phyloP scores from a whole-genome alignment of 2,329 filamentous ascomycete species.

The Colletotrichum sp. region DNA sequence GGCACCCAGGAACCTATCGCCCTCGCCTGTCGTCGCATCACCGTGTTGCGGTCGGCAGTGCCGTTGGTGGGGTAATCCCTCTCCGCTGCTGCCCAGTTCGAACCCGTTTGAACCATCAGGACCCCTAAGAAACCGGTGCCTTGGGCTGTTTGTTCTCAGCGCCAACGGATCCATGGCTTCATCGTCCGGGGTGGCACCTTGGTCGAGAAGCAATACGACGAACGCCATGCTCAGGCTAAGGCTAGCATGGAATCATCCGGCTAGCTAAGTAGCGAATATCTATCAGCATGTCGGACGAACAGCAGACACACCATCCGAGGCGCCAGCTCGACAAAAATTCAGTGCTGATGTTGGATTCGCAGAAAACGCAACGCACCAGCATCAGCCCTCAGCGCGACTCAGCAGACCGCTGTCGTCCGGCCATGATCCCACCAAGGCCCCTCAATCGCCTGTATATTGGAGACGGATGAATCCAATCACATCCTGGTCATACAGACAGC shows the following conservation, averaged over 20 bases:
- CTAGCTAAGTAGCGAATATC: not conserved
- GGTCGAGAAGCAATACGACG: not conserved
- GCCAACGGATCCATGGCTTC: not conserved
- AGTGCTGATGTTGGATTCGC: not conserved
- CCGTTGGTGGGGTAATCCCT: slow-evolving; percentile 5
- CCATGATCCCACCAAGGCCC: slow-evolving; percentile 7
- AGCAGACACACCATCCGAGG: not conserved
- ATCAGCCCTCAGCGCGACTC: not conserved
- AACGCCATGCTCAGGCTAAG: not conserved
- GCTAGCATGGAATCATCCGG: not conserved
- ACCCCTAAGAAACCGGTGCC: not conserved
- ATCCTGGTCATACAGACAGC: not conserved
- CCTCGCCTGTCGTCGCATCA: not conserved
- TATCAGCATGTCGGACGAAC: not conserved
- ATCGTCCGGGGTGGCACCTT: not conserved
- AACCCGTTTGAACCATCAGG: not conserved
- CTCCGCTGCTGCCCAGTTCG: not conserved
- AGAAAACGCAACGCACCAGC: not conserved
- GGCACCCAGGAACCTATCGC: not conserved
- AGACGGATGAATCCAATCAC: not conserved
- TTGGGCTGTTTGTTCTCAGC: not conserved
- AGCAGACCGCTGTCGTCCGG: not conserved
- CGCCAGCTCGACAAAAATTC: not conserved
- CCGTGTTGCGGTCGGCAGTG: slow-evolving; percentile 9
- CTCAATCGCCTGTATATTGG: slow-evolving; percentile 3